Conservation (phyloP, 2,329 filamentous ascomycete genomes). For the Diaporthe sp. region DNA sequence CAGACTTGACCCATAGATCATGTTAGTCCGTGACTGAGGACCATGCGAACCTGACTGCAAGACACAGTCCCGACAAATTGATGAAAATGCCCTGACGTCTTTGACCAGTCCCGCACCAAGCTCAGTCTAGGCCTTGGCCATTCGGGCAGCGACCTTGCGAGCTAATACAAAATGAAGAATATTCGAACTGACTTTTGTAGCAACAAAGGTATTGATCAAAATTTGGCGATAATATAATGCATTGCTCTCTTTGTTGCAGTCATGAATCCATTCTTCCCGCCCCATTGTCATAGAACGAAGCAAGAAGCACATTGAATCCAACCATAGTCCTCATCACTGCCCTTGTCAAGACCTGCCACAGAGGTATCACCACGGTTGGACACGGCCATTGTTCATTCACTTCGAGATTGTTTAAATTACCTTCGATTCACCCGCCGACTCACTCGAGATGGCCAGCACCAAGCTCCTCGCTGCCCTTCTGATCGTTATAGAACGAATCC, state of each 20-base stretch:
- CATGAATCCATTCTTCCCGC: not conserved
- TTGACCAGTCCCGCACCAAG: not conserved
- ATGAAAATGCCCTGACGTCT: too few species aligned
- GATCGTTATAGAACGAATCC: too few species aligned
- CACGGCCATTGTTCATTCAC: not conserved
- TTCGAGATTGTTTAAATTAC: not conserved
- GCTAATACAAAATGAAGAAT: too few species aligned
- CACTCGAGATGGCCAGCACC: not conserved
- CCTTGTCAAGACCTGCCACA: too few species aligned
- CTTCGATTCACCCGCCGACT: not conserved
- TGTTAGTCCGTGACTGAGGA: not conserved
- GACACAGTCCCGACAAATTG: not conserved
- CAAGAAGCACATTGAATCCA: not conserved
- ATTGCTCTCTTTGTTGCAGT: not conserved
- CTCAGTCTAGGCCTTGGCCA: not conserved
- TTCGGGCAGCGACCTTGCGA: not conserved
- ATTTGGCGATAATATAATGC: not conserved
- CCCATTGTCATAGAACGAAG: not conserved
- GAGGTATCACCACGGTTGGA: not conserved
- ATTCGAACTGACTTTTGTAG: not conserved
- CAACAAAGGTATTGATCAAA: not conserved
- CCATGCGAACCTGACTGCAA: not conserved
- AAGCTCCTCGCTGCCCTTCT: not conserved
- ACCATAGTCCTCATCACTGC: not conserved
- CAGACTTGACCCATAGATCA: not conserved